Evolutionary conservation across 768 basidiomycete genomes (phyloP), one percentile per base, ranked within the genome.

Genomic region (Pleurotus sapidus): DNA sequence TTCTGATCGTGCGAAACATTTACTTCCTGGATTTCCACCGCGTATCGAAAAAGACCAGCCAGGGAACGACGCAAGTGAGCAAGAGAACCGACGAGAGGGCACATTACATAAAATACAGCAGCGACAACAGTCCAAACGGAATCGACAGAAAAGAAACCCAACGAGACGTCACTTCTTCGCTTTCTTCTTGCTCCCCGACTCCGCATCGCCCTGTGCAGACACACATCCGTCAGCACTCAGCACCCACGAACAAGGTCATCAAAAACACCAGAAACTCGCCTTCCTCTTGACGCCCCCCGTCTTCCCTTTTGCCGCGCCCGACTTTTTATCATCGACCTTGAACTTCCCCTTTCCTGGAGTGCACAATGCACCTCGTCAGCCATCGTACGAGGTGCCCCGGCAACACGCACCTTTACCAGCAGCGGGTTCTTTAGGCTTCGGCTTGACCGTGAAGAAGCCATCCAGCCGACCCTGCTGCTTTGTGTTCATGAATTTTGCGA

Each of bases 401-500:
- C 60, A 12, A 67, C 64, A 38, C 68, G 66, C 40, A n/a, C 42
- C 42, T 43, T 43, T 20, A 43, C 42, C 7, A n/a, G n/a, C 42
- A 43, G 42, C 51, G 9, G 34, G 34, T 23, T 40, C 38, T 18
- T 77, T 82, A 42, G 84, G 80, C 55, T 84, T 82, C 4, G 83
- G 74, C 65, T 89, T 86, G 9, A 86, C 84, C 1, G 1, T 84
- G 74, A 99, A 99, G 74, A 99, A 99, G 0, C 94, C 89, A 65
- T 98, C 97, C 12, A 99, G 79, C 8, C 97, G 87, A 7, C 97
- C 95, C 72, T 99, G 97, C 65, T 98, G 97, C 67, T 98, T 98
- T 34, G 87, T 84, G 53, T 84, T 87, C 49, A 98, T 75, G 70
- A 84, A 89, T 65, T 95, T 97, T 46, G 85, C 77, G 43, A 99